A percentile compares a stretch with the other conserved stretches of the same genome.
Conservation (phyloP, 2,329 filamentous ascomycete genomes). For the Aspergillus tamarii region DNA sequence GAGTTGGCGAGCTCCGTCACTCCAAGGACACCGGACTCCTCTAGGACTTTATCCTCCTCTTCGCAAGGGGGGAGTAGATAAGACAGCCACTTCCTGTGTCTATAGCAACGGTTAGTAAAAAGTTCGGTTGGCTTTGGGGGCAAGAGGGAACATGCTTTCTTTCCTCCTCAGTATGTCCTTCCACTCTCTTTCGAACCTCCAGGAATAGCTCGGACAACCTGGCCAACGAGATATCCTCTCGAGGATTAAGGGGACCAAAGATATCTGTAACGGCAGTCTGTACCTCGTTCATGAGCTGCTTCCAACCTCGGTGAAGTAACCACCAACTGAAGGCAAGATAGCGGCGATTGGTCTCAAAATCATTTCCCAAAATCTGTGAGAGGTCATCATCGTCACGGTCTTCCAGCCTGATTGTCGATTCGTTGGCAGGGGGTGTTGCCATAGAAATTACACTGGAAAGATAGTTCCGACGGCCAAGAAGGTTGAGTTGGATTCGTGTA, state of each 20-base stretch:
- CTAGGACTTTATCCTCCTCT: constrained; percentile 81
- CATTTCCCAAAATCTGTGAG: constrained; percentile 82
- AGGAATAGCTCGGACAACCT: constrained; percentile 78
- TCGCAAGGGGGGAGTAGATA: constrained; percentile 79
- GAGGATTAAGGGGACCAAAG: constrained; percentile 84
- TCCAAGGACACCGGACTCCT: constrained; percentile 75
- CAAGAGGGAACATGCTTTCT: constrained; percentile 49
- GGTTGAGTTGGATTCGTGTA: constrained; percentile 93
- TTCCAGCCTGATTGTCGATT: constrained; percentile 80
- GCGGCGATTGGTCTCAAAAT: constrained; percentile 93
- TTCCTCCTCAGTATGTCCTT: constrained; percentile 70
- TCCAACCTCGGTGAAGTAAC: constrained; percentile 89
- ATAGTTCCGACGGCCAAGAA: constrained; percentile 92
- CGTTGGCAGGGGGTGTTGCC: constrained; percentile 72
- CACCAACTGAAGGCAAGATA: constrained; percentile 99
- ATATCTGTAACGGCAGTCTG: constrained; percentile 84
- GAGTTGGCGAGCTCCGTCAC: constrained; percentile 41
- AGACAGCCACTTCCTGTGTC: constrained; percentile 72
- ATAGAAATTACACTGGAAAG: constrained; percentile 92
- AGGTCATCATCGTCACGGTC: constrained; percentile 93
- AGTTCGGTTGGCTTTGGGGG: constrained; percentile 24
- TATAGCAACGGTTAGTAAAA: constrained; percentile 26
- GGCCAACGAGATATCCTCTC: constrained; percentile 83
- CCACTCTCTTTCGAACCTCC: constrained; percentile 81
- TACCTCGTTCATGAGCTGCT: constrained; percentile 78